Evolutionary conservation across 1,139 yeast genomes (phyloP).

Genomic region (Scheffersomyces insectosa): DNA sequence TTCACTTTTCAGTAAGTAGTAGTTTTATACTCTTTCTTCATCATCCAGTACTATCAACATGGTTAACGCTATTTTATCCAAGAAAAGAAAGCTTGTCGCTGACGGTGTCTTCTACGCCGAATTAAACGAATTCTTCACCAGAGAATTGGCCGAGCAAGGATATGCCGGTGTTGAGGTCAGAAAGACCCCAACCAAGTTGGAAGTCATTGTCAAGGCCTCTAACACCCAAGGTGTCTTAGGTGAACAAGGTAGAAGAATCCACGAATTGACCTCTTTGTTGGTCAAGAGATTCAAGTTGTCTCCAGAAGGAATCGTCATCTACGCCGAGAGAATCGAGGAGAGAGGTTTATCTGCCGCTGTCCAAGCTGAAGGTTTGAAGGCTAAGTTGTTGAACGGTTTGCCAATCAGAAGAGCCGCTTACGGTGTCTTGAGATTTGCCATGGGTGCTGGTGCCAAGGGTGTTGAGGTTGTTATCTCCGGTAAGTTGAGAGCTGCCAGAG

Average conservation of each 20-base stretch:
- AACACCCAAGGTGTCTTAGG: constrained; percentile 99
- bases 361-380: constrained; percentile 98
- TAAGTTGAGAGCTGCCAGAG: constrained; percentile 99
- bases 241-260: constrained; percentile 99
- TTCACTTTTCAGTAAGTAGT: neutral
- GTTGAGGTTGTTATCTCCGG: constrained; percentile 99
- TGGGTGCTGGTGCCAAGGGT: constrained; percentile 99
- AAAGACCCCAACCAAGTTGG: constrained; percentile 97
- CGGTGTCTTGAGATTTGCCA: constrained; percentile 99
- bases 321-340: constrained; percentile 99
- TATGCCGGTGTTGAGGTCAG: constrained; percentile 99
- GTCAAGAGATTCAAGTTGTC: constrained; percentile 98
- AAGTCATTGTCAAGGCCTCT: constrained; percentile 97
- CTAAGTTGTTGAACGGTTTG: constrained; percentile 97
- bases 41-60: constrained; percentile 26
- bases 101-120: constrained; percentile 99
- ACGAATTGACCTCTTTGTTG: constrained; percentile 95
- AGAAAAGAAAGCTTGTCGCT: constrained; percentile 92
- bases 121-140: constrained; percentile 99
- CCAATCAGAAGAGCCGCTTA: constrained; percentile 99
- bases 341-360: constrained; percentile 99
- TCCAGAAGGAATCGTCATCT: constrained; percentile 91
- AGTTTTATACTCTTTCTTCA: constrained; percentile 3
- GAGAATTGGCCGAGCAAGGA: constrained; percentile 99
- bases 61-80: constrained; percentile 67